These are phyloP conservation scores for Xylaria sp. DNA, from an alignment of 2,329 filamentous ascomycete species.

Conservation along the genomic window DNA sequence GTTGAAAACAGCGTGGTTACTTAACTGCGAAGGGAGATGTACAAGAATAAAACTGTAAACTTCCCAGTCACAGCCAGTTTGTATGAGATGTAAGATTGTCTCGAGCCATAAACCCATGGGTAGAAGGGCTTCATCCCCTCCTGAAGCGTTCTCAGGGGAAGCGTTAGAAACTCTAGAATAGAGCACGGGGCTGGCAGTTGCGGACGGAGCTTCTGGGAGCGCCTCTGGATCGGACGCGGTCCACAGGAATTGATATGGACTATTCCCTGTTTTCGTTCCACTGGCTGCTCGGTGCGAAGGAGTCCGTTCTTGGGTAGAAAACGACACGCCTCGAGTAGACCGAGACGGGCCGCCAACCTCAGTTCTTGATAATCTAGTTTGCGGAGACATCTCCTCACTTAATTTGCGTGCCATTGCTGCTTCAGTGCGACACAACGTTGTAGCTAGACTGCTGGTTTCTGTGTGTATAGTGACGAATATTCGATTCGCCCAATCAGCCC, in stretches of 20 bases:
- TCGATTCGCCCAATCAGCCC: constrained; percentile 82
- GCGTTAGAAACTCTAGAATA: constrained; percentile 54
- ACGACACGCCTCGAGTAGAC: constrained; percentile 63
- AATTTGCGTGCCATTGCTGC: constrained; percentile 62
- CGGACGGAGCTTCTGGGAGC: constrained; percentile 61
- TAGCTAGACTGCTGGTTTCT: constrained; percentile 79
- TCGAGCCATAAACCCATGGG: constrained; percentile 80
- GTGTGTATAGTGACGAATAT: constrained; percentile 77
- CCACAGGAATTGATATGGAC: constrained; percentile 66
- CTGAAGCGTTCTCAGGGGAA: constrained; percentile 34
- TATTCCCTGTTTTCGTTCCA: constrained; percentile 49
- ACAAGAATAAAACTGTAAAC: constrained; percentile 90
- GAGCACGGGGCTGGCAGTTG: constrained; percentile 62
- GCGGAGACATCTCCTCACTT: constrained; percentile 62
- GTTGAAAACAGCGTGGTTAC: constrained; percentile 87
- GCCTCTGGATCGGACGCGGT: constrained; percentile 66
- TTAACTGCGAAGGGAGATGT: constrained; percentile 86
- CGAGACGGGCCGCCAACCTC: constrained; percentile 58
- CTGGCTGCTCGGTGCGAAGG: constrained; percentile 57
- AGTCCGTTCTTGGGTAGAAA: constrained; percentile 60
- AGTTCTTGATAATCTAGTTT: constrained; percentile 56
- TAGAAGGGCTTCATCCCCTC: constrained; percentile 57
- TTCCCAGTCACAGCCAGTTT: constrained; percentile 85
- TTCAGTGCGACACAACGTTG: constrained; percentile 74
- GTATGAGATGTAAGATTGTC: constrained; percentile 76